A percentile compares a stretch with the other conserved stretches of the same genome.
phyloP scores from a whole-genome alignment of 2,329 filamentous ascomycete genomes.

The Talaromyces atroroseus region DNA sequence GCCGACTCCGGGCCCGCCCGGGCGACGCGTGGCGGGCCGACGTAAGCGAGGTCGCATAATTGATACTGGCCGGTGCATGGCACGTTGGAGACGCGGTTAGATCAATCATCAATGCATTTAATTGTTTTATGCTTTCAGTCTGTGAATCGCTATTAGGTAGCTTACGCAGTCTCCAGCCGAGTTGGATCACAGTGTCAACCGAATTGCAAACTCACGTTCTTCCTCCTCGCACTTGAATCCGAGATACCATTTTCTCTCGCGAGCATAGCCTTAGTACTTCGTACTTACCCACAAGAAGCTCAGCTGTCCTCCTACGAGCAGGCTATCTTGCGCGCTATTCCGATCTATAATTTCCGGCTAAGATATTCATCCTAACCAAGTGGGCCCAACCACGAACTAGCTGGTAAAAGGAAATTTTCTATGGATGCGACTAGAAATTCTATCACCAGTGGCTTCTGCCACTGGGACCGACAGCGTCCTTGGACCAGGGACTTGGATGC shows the following conservation, averaged over 20 bases:
- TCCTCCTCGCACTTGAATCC: too few species aligned
- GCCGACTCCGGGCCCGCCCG: neutral
- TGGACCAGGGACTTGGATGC: neutral
- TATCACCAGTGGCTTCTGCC: neutral
- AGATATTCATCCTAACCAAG: neutral
- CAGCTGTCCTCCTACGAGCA: neutral
- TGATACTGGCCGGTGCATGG: neutral
- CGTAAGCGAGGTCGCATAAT: neutral
- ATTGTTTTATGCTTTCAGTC: too few species aligned
- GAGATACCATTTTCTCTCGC: too few species aligned
- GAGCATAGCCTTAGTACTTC: too few species aligned
- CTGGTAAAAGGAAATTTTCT: neutral
- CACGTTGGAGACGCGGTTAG: too few species aligned
- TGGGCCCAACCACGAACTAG: neutral
- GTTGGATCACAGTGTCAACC: too few species aligned
- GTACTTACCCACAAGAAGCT: too few species aligned
- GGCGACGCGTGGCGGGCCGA: neutral
- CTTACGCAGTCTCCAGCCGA: too few species aligned
- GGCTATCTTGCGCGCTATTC: neutral
- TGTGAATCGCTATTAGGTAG: too few species aligned
- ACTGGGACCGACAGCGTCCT: neutral
- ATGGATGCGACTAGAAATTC: neutral
- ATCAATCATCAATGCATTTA: too few species aligned
- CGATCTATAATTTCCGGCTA: neutral
- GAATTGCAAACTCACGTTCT: too few species aligned